A percentile compares a stretch with the other conserved stretches of the same genome.
phyloP scores from a whole-genome alignment of 2,329 filamentous ascomycete genomes.

The Corynespora cassiicola region DNA sequence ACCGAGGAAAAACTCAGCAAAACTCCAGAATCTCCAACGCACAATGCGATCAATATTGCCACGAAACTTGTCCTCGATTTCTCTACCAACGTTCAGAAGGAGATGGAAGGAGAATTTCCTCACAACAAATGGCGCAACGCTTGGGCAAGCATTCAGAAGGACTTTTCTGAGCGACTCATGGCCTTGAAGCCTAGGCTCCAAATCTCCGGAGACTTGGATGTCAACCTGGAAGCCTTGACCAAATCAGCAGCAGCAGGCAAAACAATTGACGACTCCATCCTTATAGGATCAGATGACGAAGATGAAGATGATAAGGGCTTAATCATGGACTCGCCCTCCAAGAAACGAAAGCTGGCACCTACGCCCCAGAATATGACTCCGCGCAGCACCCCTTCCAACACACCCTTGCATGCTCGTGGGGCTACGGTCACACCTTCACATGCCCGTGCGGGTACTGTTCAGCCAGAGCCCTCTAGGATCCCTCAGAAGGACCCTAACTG shows the following conservation, averaged over 20 bases:
- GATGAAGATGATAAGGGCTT: constrained; percentile 9
- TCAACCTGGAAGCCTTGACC: constrained; percentile 10
- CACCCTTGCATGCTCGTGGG: too few relatives aligned
- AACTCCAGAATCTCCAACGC: constrained; percentile 70
- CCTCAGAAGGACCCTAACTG: neutral
- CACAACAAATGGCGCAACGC: constrained; percentile 50
- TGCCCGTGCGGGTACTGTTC: too few relatives aligned
- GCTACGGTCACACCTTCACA: too few relatives aligned
- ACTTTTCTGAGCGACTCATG: constrained; percentile 56
- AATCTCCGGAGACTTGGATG: constrained; percentile 15
- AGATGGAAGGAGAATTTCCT: constrained; percentile 59
- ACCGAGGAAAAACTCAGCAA: constrained; percentile 63
- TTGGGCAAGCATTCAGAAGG: constrained; percentile 54
- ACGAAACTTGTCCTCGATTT: constrained; percentile 66
- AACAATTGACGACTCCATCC: constrained; percentile 21
- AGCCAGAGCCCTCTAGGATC: too few relatives aligned
- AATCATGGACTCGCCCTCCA: constrained; percentile 27
- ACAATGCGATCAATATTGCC: constrained; percentile 72
- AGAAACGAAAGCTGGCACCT: constrained; percentile 37
- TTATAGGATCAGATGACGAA: constrained; percentile 26
- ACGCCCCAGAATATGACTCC: too few relatives aligned
- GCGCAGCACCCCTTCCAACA: too few relatives aligned
- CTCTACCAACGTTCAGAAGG: constrained; percentile 58
- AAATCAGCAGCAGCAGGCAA: constrained; percentile 11
- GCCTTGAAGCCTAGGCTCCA: constrained; percentile 34